Evolutionary conservation across 495 filamentous ascomycete genomes (phyloP), one percentile per base, ranked within the genome.

Genomic region (Penicillium lividum): DNA sequence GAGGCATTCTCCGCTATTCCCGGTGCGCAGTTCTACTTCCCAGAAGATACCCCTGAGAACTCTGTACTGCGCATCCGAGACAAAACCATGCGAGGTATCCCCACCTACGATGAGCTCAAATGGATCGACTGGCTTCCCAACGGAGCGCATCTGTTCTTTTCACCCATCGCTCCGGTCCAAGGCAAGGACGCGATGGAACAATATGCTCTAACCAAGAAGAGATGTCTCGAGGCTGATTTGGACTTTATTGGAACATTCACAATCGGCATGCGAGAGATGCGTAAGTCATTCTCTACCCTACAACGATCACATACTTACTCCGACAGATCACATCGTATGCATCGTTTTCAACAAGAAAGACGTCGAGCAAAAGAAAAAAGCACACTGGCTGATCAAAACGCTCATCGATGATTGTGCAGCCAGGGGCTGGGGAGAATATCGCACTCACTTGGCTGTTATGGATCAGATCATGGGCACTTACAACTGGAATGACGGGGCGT

Each of bases 81-180:
- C 45, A 67, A 70, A 13, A 70, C 75, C 25, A 65, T 78, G 15
- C 67, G 68, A 16, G 81, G 82, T 13, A 70, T 80, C 5, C 82
- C 82, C 0, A 71, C 75, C 0, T 67, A 79, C 50, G 70, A 74
- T 15, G 83, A 84, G 60, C 67, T 84, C 5, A 65, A 76, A n/a
- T 84, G 82, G 82, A 64, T 83, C 5, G 77, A 82, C 61, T 84
- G 82, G 81, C 54, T 77, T 4, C 80, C 80, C 18, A 86, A 84
- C 60, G 82, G 80, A 11, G 74, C 71, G 1, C 82, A 85, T 63
- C 57, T 85, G 2, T 80, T 78, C 64, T 86, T 84, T 67, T 76
- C 73, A n/a, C 84, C 84, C 18, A 82, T 86, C 50, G 68, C 73
- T 8, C 75, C 76, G n/a, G 78, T 80, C 31, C 63, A 74, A n/a